Base-by-base conservation (phyloP, 1,284 basidiomycete species). In the Schizopora paradoxa region DNA sequence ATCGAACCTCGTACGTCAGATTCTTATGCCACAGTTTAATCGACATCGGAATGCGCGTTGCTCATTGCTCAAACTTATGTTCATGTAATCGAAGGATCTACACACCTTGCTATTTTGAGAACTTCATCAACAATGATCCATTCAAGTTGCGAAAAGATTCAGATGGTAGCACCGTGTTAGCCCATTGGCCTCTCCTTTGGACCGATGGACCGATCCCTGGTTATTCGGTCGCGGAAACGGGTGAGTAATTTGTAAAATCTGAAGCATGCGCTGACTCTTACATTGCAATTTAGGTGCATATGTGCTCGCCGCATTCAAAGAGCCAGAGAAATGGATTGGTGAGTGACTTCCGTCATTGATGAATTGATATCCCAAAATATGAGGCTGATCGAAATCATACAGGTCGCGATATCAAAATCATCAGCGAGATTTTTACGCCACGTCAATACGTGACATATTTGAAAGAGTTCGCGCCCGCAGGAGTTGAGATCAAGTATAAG, bases 141-240 rank as follows among this genome's bases (percentile, higher is more conserved):
- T 32, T n/a, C 32, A 22, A 39, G 23, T 29, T 32, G 13, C n/a
- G 10, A 26, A 51, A 45, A 32, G 41, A 39, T 25, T 45, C 49
- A 2, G 25, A 45, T 35, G 49, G 41, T 25, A 52, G 48, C 10
- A 41, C 47, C 26, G 34, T 53, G 8, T n/a, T 54, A 5, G 43
- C 61, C 27, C 44, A 52, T 33, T 45, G 58, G 14, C 53, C 58
- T 10, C 50, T 57, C n/a, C 56, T 55, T 1, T 37, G 16, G 43
- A 58, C 57, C 36, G 53, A 61, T 45, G 50, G 51, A 21, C 23
- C 34, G 3, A 44, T 61, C 10, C 55, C 54, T 1, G 51, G 53
- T n/a, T 61, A 51, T 40, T 52, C 57, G 1, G 50, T 56, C 19
- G 57, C 57, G 43, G 59, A 63, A 47, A 61, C 56, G 27, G n/a